Evolutionary conservation across 2,329 filamentous ascomycete species (phyloP).

Genomic region (Sporothrix globosa): DNA sequence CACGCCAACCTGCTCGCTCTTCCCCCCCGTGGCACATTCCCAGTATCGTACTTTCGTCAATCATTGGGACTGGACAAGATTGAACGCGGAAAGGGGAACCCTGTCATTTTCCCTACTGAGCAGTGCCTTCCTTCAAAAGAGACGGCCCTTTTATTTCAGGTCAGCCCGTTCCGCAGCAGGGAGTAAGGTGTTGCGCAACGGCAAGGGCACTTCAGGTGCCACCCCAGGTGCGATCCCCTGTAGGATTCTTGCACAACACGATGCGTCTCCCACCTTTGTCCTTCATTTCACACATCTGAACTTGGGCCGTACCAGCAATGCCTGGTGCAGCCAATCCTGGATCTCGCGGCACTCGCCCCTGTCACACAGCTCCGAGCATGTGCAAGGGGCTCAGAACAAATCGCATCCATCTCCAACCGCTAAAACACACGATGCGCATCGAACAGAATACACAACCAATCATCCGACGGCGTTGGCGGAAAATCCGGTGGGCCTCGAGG

Average conservation of each 20-base stretch:
- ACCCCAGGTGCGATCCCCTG: not conserved
- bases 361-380: slow-evolving; percentile 15
- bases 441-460: not conserved
- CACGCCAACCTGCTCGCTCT: slow-evolving; percentile 24
- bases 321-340: not conserved
- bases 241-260: slow-evolving; percentile 19
- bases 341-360: not conserved
- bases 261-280: not conserved
- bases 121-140: slow-evolving; percentile 14
- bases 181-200: slow-evolving; percentile 1
- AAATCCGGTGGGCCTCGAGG: not conserved
- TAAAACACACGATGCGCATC: not conserved
- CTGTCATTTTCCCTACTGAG: not conserved
- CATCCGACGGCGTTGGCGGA: not conserved
- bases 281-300: slow-evolving; percentile 8
- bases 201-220: not conserved
- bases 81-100: slow-evolving; percentile 8
- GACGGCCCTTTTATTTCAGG: slow-evolving; percentile 26
- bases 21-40: not conserved
- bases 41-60: not conserved
- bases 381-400: slow-evolving; percentile 4
- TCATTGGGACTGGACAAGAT: not conserved
- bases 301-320: not conserved
- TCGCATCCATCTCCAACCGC: not conserved
- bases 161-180: not conserved